Evolutionary conservation across 192 early-diverging fungal genomes (phyloP).

Genomic region (Coemansia erecta): DNA sequence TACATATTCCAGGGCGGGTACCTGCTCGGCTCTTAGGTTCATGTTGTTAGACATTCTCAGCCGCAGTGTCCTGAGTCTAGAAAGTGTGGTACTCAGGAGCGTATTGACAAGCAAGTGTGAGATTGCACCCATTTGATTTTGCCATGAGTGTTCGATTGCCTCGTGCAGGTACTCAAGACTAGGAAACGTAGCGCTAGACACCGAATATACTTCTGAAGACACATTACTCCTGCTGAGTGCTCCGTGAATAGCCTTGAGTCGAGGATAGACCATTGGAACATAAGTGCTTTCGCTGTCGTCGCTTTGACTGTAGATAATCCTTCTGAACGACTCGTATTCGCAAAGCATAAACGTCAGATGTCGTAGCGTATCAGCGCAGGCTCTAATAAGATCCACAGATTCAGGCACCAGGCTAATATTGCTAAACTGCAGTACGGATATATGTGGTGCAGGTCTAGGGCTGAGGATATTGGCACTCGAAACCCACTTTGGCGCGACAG

Average conservation of each 20-base stretch:
- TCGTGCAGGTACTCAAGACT: conserved; percentile 17
- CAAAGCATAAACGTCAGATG: conserved; percentile 1
- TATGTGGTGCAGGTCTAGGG: not conserved
- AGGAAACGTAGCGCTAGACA: conserved; percentile 18
- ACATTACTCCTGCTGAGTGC: conserved; percentile 9
- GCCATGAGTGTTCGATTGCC: conserved; percentile 7
- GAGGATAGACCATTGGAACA: no score
- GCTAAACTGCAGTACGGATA: not conserved
- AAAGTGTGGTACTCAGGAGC: conserved; percentile 5
- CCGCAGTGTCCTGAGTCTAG: conserved; percentile 6
- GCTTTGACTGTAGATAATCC: not conserved
- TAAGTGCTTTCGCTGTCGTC: not conserved
- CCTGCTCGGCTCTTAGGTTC: conserved; percentile 1
- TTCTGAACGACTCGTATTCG: conserved; percentile 1
- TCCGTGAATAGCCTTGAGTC: not conserved
- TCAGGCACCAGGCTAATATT: not conserved
- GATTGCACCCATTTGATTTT: conserved; percentile 7
- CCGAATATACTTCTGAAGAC: not conserved
- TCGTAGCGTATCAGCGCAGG: not conserved
- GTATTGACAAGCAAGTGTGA: conserved; percentile 25
- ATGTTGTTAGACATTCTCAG: conserved; percentile 9
- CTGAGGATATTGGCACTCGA: no score
- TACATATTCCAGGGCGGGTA: conserved; percentile 10
- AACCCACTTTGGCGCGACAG: no score
- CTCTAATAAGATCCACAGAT: not conserved